Evolutionary conservation across 495 filamentous ascomycete genomes (phyloP).

Genomic region (Ascodesmis nigricans): DNA sequence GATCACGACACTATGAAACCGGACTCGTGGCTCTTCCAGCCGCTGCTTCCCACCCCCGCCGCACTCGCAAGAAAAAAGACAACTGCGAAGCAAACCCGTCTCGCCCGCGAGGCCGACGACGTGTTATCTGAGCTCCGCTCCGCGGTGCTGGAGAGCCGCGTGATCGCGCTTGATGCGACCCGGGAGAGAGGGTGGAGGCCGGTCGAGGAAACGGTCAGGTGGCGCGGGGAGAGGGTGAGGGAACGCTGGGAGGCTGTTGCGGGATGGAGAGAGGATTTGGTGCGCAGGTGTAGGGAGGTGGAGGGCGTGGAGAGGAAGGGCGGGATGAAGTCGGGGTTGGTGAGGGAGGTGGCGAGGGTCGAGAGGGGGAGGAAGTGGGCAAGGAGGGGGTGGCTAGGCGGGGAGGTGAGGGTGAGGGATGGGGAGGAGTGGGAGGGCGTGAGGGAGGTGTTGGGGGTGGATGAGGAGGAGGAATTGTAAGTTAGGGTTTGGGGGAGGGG

Average conservation of each 20-base stretch:
- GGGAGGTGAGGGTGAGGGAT: constrained; percentile 6
- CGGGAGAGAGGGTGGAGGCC: constrained; percentile 40
- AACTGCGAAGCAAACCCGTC: constrained; percentile 36
- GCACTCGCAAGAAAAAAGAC: constrained; percentile 28
- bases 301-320: constrained; percentile 25
- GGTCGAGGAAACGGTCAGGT: constrained; percentile 33
- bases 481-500: too few species aligned
- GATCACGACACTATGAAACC: constrained; percentile 36
- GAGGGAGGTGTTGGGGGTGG: too few species aligned
- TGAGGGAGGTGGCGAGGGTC: constrained; percentile 26
- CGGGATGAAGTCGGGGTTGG: constrained; percentile 24
- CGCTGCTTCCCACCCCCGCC: constrained; percentile 34
- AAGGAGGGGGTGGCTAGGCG: constrained; percentile 25
- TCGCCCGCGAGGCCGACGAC: constrained; percentile 45
- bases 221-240: constrained; percentile 35
- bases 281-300: constrained; percentile 24
- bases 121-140: constrained; percentile 49
- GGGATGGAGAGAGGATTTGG: constrained; percentile 38
- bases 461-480: too few species aligned
- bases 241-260: constrained; percentile 39
- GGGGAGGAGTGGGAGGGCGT: too few species aligned
- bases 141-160: constrained; percentile 35
- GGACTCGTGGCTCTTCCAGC: constrained; percentile 42
- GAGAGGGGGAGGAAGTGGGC: constrained; percentile 8
- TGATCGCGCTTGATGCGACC: constrained; percentile 31